These are phyloP conservation scores for Globisporangium yorkense DNA, from an alignment of 352 stramenopile genomes.

Conservation along the genomic window DNA sequence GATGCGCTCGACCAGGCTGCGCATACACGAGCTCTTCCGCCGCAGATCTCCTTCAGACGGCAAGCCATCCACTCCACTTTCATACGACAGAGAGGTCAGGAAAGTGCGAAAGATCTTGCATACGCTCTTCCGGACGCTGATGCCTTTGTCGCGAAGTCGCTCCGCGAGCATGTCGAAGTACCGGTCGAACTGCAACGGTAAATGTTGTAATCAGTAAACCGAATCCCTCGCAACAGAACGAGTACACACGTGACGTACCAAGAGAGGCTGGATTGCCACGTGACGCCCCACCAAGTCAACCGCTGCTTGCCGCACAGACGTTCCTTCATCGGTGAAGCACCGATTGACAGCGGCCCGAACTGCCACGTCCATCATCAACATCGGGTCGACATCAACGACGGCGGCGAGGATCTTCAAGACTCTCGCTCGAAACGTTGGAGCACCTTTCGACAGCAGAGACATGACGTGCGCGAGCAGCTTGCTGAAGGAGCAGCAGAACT, in stretches of 20 bases:
- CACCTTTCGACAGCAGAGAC: conserved; percentile 61
- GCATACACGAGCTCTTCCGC: conserved; percentile 62
- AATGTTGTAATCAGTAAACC: background rate
- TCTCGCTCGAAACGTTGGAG: conserved; percentile 61
- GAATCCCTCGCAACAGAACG: background rate
- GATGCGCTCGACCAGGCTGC: conserved; percentile 70
- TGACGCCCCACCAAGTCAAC: conserved; percentile 86
- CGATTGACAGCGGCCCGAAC: conserved; percentile 50
- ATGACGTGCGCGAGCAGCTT: conserved; percentile 70
- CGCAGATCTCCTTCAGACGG: conserved; percentile 28
- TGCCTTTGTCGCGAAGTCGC: conserved; percentile 72
- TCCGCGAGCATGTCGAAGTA: conserved; percentile 77
- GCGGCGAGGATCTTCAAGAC: conserved; percentile 72
- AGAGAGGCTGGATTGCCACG: conserved; percentile 51
- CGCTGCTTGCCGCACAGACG: conserved; percentile 74
- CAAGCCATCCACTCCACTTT: conserved; percentile 4
- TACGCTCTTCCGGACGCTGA: conserved; percentile 82
- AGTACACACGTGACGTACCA: conserved; percentile 37
- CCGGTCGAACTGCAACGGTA: conserved; percentile 52
- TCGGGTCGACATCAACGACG: conserved; percentile 81
- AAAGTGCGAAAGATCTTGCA: conserved; percentile 74
- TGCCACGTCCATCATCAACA: conserved; percentile 68
- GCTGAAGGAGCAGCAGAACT: conserved; percentile 66
- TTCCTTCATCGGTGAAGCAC: conserved; percentile 75
- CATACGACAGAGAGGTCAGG: conserved; percentile 17